Conservation (phyloP, 495 filamentous ascomycete species). For the Friedmanniomyces simplex region DNA sequence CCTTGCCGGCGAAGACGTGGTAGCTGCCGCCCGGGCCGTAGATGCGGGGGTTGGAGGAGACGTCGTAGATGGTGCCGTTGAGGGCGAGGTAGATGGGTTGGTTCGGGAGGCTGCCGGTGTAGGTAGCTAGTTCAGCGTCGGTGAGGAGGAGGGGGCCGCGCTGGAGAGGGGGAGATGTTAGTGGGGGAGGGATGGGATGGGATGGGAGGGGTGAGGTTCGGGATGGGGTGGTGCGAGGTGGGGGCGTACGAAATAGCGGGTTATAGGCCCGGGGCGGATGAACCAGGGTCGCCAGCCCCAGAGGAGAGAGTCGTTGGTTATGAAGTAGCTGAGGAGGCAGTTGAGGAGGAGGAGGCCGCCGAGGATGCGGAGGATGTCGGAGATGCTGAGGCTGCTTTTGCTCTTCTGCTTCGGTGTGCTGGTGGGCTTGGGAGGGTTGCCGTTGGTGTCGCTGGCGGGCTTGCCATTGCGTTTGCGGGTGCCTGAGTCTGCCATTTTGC, state of each 20-base stretch:
- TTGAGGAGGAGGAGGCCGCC: constrained; percentile 59
- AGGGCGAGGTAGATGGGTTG: constrained; percentile 85
- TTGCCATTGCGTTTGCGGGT: neutral
- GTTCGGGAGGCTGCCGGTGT: constrained; percentile 64
- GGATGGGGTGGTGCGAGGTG: no score
- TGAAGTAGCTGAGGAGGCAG: constrained; percentile 64
- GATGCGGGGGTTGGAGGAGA: constrained; percentile 57
- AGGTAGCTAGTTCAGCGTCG: constrained; percentile 55
- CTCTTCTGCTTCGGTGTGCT: neutral
- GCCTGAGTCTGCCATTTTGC: neutral
- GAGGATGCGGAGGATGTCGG: constrained; percentile 70
- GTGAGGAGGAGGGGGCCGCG: constrained; percentile 49
- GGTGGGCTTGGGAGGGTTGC: neutral
- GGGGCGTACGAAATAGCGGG: constrained; percentile 24
- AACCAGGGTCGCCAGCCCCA: constrained; percentile 66
- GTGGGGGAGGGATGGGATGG: constrained; percentile 9
- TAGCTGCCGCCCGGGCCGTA: constrained; percentile 91
- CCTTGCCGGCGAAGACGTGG: constrained; percentile 73
- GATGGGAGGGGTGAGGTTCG: neutral
- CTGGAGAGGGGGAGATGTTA: constrained; percentile 17
- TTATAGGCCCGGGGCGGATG: constrained; percentile 37
- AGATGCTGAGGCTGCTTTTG: constrained; percentile 34
- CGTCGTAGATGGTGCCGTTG: constrained; percentile 93
- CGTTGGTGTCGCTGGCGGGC: neutral
- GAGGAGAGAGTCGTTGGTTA: constrained; percentile 56